Percentiles rank a stretch among this genome's conserved stretches.
Evolutionary conservation across 495 filamentous ascomycete genomes (phyloP).

Genomic region (Apiosordaria backusii): DNA sequence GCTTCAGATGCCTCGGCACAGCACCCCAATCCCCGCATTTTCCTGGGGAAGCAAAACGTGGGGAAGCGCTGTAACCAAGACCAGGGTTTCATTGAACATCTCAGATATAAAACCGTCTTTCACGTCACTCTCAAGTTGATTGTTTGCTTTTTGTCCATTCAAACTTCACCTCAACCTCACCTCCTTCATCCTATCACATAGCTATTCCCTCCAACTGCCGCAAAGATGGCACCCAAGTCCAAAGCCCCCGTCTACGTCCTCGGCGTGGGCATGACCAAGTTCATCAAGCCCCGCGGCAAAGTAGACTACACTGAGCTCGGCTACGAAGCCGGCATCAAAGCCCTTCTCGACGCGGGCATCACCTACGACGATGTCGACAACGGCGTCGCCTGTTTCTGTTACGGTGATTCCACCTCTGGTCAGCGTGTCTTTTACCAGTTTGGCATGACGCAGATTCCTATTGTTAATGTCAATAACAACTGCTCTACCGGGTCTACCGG

Average conservation of each 20-base stretch:
- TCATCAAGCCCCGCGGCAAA: constrained; percentile 95
- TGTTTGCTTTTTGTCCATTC: neutral
- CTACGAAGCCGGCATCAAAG: constrained; percentile 93
- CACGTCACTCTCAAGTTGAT: neutral
- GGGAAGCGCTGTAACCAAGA: neutral
- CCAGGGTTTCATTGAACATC: neutral
- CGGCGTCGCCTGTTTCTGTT: constrained; percentile 96
- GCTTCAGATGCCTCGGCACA: neutral
- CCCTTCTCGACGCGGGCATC: constrained; percentile 90
- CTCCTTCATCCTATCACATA: neutral
- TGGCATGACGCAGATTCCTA: constrained; percentile 92
- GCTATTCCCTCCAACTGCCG: too few relatives aligned
- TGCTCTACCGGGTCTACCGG: constrained; percentile 92
- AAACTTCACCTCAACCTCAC: neutral
- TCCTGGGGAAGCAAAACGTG: constrained; percentile 1
- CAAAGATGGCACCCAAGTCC: constrained; percentile 44
- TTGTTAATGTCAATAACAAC: constrained; percentile 98
- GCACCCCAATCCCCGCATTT: constrained; percentile 1
- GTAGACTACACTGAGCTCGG: constrained; percentile 87
- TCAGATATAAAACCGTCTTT: constrained; percentile 3
- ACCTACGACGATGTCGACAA: constrained; percentile 96
- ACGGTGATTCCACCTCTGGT: constrained; percentile 90
- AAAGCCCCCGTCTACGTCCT: constrained; percentile 69
- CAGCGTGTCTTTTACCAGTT: constrained; percentile 99
- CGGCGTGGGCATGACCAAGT: constrained; percentile 97